These are phyloP conservation scores for Solanum piurae DNA, from an alignment of 257 asterid species.

Conservation along the genomic window DNA sequence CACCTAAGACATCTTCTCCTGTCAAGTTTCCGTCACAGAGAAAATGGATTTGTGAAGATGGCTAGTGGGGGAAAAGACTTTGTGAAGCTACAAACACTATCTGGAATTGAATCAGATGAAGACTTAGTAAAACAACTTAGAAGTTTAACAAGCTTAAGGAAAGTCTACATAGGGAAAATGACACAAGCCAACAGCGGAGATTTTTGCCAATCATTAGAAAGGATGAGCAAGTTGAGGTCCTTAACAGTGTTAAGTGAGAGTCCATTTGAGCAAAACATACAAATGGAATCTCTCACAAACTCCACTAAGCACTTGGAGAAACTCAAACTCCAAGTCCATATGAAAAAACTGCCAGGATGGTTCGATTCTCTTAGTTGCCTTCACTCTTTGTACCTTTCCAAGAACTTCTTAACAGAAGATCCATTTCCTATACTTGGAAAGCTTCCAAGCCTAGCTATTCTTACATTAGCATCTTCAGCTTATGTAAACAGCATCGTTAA, in stretches of 20 bases:
- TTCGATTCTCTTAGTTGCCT: constrained; percentile 5
- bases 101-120: constrained; percentile 13
- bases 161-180: constrained; percentile 6
- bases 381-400: background rate
- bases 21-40: constrained; percentile 6
- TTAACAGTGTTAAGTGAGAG: constrained; percentile 11
- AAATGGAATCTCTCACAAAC: background rate
- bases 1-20: constrained; percentile 15
- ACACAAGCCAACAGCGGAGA: constrained; percentile 3
- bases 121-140: background rate
- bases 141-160: background rate
- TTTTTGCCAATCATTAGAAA: constrained; percentile 12
- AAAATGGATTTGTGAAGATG: constrained; percentile 6
- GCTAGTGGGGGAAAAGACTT: constrained; percentile 3
- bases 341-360: constrained; percentile 10
- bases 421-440: constrained; percentile 9
- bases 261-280: background rate
- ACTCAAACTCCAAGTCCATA: constrained; percentile 3
- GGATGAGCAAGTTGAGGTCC: constrained; percentile 5
- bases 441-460: constrained; percentile 9
- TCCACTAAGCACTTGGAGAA: constrained; percentile 2
- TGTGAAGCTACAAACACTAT: constrained; percentile 2
- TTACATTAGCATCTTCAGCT: constrained; percentile 13
- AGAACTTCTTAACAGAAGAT: background rate
- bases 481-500: background rate